These are phyloP conservation scores for Rubia tinctorum DNA, from an alignment of 305 asterid genomes.

Conservation along the genomic window DNA sequence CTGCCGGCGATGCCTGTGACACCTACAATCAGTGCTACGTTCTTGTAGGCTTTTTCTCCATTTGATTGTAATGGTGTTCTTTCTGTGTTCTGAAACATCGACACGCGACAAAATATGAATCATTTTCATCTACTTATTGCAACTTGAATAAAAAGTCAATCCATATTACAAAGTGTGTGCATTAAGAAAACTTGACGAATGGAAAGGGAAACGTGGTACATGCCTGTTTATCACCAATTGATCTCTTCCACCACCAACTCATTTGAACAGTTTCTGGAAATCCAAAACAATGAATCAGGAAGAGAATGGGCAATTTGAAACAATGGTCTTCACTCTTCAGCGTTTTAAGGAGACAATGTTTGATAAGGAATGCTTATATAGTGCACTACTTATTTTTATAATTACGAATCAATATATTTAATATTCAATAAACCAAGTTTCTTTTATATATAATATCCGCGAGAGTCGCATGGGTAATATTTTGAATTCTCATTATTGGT, in stretches of 20 bases:
- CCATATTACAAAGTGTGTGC: too few species aligned
- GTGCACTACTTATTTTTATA: background rate
- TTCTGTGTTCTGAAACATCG: conserved; percentile 15
- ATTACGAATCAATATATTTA: background rate
- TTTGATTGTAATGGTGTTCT: conserved; percentile 18
- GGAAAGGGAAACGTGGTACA: background rate
- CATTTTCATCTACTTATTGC: too few species aligned
- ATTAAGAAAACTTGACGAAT: background rate
- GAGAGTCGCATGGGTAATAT: conserved; percentile 11
- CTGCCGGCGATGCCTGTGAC: conserved; percentile 61
- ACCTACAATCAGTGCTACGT: conserved; percentile 52
- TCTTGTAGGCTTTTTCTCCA: conserved; percentile 19
- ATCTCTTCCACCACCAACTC: conserved; percentile 54
- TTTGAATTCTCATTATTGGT: background rate
- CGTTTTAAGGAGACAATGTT: background rate
- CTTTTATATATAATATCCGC: background rate
- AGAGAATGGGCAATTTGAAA: background rate
- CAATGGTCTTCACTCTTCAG: background rate
- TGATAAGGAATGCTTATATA: background rate
- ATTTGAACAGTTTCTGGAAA: conserved; percentile 20
- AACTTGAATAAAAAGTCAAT: too few species aligned
- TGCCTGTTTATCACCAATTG: conserved; percentile 36
- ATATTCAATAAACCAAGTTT: background rate
- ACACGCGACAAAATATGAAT: too few species aligned
- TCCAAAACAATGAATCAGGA: background rate